Evolutionary conservation across 2,329 filamentous ascomycete genomes (phyloP).

Genomic region (Apiospora malaysiana): DNA sequence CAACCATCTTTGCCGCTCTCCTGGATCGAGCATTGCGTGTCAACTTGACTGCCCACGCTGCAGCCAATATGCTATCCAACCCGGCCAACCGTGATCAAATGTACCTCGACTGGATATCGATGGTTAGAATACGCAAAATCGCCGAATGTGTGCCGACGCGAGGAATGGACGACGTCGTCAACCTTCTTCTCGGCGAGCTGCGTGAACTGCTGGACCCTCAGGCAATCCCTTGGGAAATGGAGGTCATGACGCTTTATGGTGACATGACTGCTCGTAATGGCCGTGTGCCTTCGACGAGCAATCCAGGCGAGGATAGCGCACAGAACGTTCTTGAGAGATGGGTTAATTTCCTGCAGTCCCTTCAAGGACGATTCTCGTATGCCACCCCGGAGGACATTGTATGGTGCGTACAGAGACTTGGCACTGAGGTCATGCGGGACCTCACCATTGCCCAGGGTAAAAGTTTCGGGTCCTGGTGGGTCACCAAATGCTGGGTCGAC

Average conservation of each 20-base stretch:
- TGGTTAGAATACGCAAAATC: constrained; percentile 66
- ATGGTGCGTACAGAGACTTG: constrained; percentile 76
- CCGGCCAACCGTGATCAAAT: constrained; percentile 91
- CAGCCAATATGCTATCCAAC: constrained; percentile 89
- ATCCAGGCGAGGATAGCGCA: constrained; percentile 47
- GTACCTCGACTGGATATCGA: constrained; percentile 87
- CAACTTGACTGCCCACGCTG: constrained; percentile 91
- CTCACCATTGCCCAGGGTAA: constrained; percentile 79
- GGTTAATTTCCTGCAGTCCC: constrained; percentile 72
- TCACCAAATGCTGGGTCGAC: constrained; percentile 93
- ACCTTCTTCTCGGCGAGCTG: constrained; percentile 69
- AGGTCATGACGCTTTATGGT: constrained; percentile 65
- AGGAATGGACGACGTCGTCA: constrained; percentile 71
- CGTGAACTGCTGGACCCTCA: constrained; percentile 73
- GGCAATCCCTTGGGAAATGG: constrained; percentile 68
- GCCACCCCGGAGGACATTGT: constrained; percentile 76
- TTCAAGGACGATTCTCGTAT: constrained; percentile 76
- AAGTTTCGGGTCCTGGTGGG: constrained; percentile 92
- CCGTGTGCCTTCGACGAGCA: constrained; percentile 46
- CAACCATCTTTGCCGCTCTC: constrained; percentile 85
- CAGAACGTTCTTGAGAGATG: constrained; percentile 80
- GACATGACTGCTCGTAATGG: constrained; percentile 58
- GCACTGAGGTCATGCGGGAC: constrained; percentile 79
- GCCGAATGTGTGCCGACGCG: constrained; percentile 67
- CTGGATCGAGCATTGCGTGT: constrained; percentile 88